Conservation (phyloP, 2,329 filamentous ascomycete species). For the Cyphellophora attinorum region DNA sequence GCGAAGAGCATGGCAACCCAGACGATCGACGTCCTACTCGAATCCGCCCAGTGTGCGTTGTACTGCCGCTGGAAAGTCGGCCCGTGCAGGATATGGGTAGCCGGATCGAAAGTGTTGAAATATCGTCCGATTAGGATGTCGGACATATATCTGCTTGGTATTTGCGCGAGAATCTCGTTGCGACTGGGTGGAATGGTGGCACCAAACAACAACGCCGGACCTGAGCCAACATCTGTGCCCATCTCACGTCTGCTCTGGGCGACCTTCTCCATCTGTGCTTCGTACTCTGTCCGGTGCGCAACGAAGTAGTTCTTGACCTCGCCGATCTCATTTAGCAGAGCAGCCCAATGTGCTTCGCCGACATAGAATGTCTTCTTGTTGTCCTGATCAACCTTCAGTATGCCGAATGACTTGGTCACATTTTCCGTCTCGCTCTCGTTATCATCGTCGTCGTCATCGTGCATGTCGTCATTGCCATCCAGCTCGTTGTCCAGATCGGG, state of each 20-base stretch:
- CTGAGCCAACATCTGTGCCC: slow-evolving; percentile 45
- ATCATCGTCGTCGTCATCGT: slow-evolving; percentile 47
- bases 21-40: slow-evolving; percentile 46
- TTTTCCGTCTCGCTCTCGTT: slow-evolving; percentile 61
- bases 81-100: slow-evolving; percentile 64
- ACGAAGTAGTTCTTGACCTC: slow-evolving; percentile 90
- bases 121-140: slow-evolving; percentile 79
- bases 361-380: slow-evolving; percentile 70
- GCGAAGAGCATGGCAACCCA: slow-evolving; percentile 55
- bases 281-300: slow-evolving; percentile 78
- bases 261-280: slow-evolving; percentile 69
- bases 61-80: slow-evolving; percentile 74
- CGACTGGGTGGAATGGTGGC: slow-evolving; percentile 60
- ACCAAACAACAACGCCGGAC: slow-evolving; percentile 71
- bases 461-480: slow-evolving; percentile 24
- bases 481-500: slow-evolving; percentile 24
- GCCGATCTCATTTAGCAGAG: slow-evolving; percentile 70
- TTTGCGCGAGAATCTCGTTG: slow-evolving; percentile 64
- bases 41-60: slow-evolving; percentile 52
- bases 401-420: slow-evolving; percentile 64
- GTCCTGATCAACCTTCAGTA: slow-evolving; percentile 69
- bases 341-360: slow-evolving; percentile 76
- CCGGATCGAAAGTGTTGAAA: slow-evolving; percentile 70
- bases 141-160: slow-evolving; percentile 75
- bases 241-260: slow-evolving; percentile 55